Conservation (phyloP, 1,284 basidiomycete species). For the Kalmanozyma brasiliensis region DNA sequence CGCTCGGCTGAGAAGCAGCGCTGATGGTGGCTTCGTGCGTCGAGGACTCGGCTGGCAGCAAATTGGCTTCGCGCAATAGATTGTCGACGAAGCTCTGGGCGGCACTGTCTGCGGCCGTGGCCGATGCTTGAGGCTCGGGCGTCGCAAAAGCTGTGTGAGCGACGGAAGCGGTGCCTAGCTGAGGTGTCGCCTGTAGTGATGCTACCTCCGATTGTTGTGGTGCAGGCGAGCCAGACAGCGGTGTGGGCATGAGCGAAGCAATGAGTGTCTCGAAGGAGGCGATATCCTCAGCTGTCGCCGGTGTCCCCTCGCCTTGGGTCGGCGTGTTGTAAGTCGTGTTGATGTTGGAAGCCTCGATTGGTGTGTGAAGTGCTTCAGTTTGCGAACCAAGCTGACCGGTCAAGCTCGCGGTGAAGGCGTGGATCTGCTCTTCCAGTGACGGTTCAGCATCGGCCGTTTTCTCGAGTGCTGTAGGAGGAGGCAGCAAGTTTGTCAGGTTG, state of each 20-base stretch:
- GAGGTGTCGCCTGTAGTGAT: background rate
- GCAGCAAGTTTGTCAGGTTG: slow-evolving; percentile 25
- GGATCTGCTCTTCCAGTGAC: slow-evolving; percentile 38
- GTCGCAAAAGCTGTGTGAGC: slow-evolving; percentile 9
- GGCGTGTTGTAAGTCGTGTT: slow-evolving; percentile 32
- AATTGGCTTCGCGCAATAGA: slow-evolving; percentile 39
- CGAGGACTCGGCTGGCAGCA: slow-evolving; percentile 13
- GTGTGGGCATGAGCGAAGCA: slow-evolving; percentile 47
- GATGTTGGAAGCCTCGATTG: slow-evolving; percentile 18
- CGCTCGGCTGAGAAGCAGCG: background rate
- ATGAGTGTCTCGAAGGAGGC: slow-evolving; percentile 44
- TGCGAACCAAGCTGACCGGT: slow-evolving; percentile 23
- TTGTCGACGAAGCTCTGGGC: slow-evolving; percentile 44
- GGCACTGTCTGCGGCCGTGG: slow-evolving; percentile 18
- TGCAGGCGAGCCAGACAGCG: slow-evolving; percentile 24
- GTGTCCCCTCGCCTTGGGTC: slow-evolving; percentile 38
- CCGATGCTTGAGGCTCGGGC: slow-evolving; percentile 12
- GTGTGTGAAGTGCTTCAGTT: slow-evolving; percentile 18
- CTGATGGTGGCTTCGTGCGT: background rate
- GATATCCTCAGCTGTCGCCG: slow-evolving; percentile 39
- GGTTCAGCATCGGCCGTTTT: slow-evolving; percentile 5
- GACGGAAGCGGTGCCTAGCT: slow-evolving; percentile 3
- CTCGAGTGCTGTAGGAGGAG: slow-evolving; percentile 10
- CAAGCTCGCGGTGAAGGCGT: slow-evolving; percentile 40
- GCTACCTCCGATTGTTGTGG: slow-evolving; percentile 2